Percentiles rank a stretch among this genome's conserved stretches.
Conservation (phyloP, 495 filamentous ascomycete genomes). For the Cryomyces minteri region DNA sequence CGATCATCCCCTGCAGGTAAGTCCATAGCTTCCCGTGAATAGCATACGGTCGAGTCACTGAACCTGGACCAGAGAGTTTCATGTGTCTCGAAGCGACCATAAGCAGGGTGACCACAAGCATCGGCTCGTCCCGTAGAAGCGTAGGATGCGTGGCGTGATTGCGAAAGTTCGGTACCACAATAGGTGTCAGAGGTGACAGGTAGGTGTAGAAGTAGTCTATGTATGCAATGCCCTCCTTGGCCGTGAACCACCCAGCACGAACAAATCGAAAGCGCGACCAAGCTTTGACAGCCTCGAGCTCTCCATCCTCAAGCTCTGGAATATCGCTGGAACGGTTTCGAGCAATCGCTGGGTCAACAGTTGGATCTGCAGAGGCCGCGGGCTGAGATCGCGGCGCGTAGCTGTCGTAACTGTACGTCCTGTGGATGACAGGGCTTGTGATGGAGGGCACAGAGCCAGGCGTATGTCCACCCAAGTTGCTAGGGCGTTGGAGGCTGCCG, state of each 20-base stretch:
- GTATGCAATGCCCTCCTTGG: constrained; percentile 78
- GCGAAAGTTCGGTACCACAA: constrained; percentile 69
- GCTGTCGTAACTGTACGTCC: background rate
- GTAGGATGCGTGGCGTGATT: constrained; percentile 52
- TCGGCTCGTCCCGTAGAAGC: constrained; percentile 75
- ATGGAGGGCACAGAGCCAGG: constrained; percentile 10
- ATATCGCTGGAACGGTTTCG: background rate
- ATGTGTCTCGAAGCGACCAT: constrained; percentile 80
- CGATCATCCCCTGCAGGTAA: constrained; percentile 84
- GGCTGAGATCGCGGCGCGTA: background rate
- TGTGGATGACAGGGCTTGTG: constrained; percentile 10
- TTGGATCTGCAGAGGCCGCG: no score
- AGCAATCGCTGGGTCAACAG: constrained; percentile 9
- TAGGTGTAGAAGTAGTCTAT: constrained; percentile 89
- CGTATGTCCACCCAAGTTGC: constrained; percentile 1
- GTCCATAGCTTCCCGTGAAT: constrained; percentile 96
- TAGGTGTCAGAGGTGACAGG: constrained; percentile 78
- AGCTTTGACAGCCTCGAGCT: constrained; percentile 41
- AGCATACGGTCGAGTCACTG: constrained; percentile 64
- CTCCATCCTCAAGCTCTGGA: no score
- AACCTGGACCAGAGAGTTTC: constrained; percentile 60
- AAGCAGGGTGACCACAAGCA: constrained; percentile 74
- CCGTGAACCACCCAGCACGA: constrained; percentile 88
- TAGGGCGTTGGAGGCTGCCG: constrained; percentile 8
- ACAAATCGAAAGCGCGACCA: constrained; percentile 90